These are phyloP conservation scores for Cystoisospora suis DNA, from an alignment of 169 alveolate genomes.

Conservation along the genomic window DNA sequence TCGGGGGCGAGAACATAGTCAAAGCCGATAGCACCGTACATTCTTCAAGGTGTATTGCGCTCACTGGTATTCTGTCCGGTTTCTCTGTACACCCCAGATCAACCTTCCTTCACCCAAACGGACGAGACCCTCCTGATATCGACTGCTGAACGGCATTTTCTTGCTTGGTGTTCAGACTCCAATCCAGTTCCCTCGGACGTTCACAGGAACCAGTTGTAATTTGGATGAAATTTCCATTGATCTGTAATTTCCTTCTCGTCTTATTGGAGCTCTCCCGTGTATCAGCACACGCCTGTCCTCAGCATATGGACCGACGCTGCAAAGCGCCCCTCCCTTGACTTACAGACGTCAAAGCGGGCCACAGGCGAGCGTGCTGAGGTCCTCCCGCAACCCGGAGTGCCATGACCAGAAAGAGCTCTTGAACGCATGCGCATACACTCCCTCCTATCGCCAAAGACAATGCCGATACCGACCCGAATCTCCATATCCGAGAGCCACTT, in stretches of 20 bases:
- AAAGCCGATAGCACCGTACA: no score
- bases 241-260: background rate
- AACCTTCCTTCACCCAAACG: no score
- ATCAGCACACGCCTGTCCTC: background rate
- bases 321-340: no score
- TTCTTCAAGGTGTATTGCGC: no score
- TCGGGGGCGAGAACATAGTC: no score
- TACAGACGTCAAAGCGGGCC: constrained; percentile 1
- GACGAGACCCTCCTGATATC: no score
- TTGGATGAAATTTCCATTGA: no score
- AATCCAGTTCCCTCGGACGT: background rate
- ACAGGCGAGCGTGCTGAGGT: background rate
- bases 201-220: background rate
- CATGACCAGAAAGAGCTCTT: background rate
- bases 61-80: no score
- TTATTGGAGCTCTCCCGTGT: background rate
- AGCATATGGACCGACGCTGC: background rate
- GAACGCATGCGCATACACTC: constrained; percentile 13
- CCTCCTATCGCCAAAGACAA: constrained; percentile 5
- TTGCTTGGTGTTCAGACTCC: background rate
- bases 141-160: no score
- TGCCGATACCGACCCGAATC: background rate
- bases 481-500: background rate
- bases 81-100: no score
- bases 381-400: background rate